Evolutionary conservation across 208 protist genomes (phyloP), one percentile per base, ranked within the genome.

Genomic region (Trypanosoma vivax): DNA sequence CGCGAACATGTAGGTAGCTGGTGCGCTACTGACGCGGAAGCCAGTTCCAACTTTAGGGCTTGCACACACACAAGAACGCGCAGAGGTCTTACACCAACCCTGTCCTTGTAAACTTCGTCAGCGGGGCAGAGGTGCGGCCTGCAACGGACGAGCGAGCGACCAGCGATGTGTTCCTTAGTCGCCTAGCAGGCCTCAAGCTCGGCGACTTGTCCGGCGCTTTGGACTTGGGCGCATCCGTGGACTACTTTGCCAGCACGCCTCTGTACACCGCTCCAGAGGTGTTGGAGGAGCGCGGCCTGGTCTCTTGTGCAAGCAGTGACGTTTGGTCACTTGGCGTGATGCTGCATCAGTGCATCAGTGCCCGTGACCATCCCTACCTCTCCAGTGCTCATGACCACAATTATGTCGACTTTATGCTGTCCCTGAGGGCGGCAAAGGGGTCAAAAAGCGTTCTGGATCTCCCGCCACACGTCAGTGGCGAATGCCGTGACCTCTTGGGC

Each of bases 251-350:
- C 25, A 45, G 59, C 25, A 58, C 59, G 2, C n/a, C 50, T 10
- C 37, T 55, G n/a, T 65, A 65, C 42, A 52, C 41, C 24, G n/a
- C 59, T 19, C 18, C 38, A 27, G 59, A 65, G 25, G 59, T 52
- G 13, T 43, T 65, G 40, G 41, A 14, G 23, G 40, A 64, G 24
- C 38, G 58, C 40, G 33, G 49, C 23, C 25, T 50, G 38, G 58
- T 24, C 14, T 54, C 58, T 31, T 29, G 41, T 2, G 30, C 58
- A 9, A 52, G 43, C 33, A 58, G 59, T 28, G 59, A 65, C 28
- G 48, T 62, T 46, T 90, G 83, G 83, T 53, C 73, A 2, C 45
- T 85, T 6, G 83, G 79, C 1, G 45, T 85, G 6, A 41, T 74
- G 18, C 50, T 69, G 21, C 65, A 66, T 48, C 60, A 85, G 29